These are phyloP conservation scores for Boletus smithii DNA, from an alignment of 1,284 basidiomycete species.

Conservation along the genomic window DNA sequence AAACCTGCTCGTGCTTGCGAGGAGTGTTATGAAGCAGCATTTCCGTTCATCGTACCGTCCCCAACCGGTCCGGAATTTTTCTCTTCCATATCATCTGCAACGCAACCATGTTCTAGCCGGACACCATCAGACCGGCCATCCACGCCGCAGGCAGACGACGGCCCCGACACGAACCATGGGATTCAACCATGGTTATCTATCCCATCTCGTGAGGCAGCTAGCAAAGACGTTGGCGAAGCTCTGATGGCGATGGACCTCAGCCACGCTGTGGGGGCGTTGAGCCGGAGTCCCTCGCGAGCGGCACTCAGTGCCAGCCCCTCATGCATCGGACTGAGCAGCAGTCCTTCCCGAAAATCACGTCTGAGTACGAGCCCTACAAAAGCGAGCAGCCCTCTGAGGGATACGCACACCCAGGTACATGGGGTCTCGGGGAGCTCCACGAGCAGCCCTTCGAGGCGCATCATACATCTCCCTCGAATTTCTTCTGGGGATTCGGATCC, in stretches of 20 bases:
- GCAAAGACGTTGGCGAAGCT: constrained; percentile 28
- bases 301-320: constrained; percentile 32
- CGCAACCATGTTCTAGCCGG: constrained; percentile 8
- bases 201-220: constrained; percentile 18
- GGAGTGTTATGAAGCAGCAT: constrained; percentile 82
- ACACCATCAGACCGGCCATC: constrained; percentile 19
- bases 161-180: constrained; percentile 2
- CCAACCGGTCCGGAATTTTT: constrained; percentile 15
- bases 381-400: constrained; percentile 19
- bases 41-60: constrained; percentile 50
- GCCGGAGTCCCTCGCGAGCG: constrained; percentile 27
- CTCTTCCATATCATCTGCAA: constrained; percentile 5
- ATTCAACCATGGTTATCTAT: constrained; percentile 37
- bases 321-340: constrained; percentile 17
- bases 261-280: constrained; percentile 10
- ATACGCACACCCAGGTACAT: constrained; percentile 10
- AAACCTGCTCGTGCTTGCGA: constrained; percentile 81
- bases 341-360: constrained; percentile 25
- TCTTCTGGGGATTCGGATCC: constrained; percentile 17
- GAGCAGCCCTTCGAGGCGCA: constrained; percentile 26
- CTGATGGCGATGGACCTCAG: constrained; percentile 43
- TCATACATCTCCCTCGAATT: constrained; percentile 24
- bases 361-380: constrained; percentile 27
- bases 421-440: constrained; percentile 16
- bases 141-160: constrained; percentile 22